Evolutionary conservation across 495 filamentous ascomycete genomes (phyloP).

Genomic region (Cairneyella variabilis): DNA sequence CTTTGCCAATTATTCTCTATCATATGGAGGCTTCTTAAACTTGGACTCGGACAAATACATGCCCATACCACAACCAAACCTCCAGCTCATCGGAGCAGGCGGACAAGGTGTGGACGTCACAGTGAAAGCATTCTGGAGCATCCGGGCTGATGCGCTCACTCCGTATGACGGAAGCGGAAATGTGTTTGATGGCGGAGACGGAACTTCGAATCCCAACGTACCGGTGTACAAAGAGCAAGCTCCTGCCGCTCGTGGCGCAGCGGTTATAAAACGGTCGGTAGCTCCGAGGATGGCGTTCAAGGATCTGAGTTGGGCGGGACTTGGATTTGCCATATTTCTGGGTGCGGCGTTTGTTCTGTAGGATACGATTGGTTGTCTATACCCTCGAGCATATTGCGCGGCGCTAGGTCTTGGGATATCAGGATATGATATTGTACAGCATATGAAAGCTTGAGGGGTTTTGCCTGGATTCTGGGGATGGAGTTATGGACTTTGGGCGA

Average conservation of each 20-base stretch:
- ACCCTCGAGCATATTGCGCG: no score
- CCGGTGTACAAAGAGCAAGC: slow-evolving; percentile 18
- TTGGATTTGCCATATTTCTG: background rate
- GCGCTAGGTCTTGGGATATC: no score
- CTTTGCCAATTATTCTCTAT: slow-evolving; percentile 59
- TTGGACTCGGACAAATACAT: slow-evolving; percentile 25
- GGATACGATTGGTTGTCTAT: no score
- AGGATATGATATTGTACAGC: no score
- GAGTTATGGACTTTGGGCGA: no score
- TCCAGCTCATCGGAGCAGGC: slow-evolving; percentile 39
- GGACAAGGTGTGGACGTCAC: slow-evolving; percentile 32
- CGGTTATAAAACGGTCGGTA: background rate
- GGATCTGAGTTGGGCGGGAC: background rate
- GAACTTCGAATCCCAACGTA: slow-evolving; percentile 9
- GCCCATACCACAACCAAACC: slow-evolving; percentile 40
- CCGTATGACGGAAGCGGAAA: slow-evolving; percentile 47
- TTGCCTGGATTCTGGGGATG: no score
- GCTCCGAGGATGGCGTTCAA: background rate
- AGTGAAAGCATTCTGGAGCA: slow-evolving; percentile 31
- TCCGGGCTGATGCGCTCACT: slow-evolving; percentile 21
- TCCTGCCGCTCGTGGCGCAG: background rate
- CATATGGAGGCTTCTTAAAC: slow-evolving; percentile 55
- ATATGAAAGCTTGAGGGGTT: no score
- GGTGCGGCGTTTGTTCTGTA: slow-evolving; percentile 3
- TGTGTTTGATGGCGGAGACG: slow-evolving; percentile 36